A percentile compares a stretch with the other conserved stretches of the same genome.
These are phyloP conservation scores for Candida yuanshanica DNA, from an alignment of 805 yeast genomes.

Conservation along the genomic window DNA sequence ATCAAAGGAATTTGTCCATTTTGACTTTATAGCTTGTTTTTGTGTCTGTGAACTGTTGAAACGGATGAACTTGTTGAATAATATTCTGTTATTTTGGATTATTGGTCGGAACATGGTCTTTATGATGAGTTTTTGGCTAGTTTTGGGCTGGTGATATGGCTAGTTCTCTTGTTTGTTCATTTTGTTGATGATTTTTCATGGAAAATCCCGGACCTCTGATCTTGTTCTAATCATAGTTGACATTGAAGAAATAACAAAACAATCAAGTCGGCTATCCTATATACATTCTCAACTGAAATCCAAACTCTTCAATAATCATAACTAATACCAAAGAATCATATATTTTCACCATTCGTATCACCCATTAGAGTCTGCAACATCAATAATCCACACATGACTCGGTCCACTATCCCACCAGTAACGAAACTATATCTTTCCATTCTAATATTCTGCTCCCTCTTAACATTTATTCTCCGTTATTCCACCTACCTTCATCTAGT, in stretches of 20 bases:
- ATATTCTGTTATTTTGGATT: neutral
- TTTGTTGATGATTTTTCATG: neutral
- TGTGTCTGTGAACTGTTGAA: neutral
- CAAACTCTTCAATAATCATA: too few relatives aligned
- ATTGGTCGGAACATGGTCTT: neutral
- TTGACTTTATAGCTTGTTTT: neutral
- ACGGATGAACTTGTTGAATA: neutral
- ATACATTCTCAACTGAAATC: too few relatives aligned
- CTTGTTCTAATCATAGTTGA: neutral
- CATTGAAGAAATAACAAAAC: too few relatives aligned
- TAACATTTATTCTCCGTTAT: constrained; percentile 28
- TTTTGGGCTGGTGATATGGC: too few relatives aligned
- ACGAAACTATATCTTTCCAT: constrained; percentile 24
- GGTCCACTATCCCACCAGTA: constrained; percentile 26
- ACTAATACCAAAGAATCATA: too few relatives aligned
- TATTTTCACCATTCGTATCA: too few relatives aligned
- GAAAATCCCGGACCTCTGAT: neutral
- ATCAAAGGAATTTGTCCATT: constrained; percentile 24
- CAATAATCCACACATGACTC: constrained; percentile 7
- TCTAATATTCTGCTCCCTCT: constrained; percentile 19
- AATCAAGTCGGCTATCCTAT: too few relatives aligned
- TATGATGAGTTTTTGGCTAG: too few relatives aligned
- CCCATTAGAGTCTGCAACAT: neutral
- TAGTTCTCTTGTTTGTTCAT: neutral
- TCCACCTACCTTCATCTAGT: constrained; percentile 24